Conservation (phyloP, 257 asterid genomes). For the Solanum habrochaites region DNA sequence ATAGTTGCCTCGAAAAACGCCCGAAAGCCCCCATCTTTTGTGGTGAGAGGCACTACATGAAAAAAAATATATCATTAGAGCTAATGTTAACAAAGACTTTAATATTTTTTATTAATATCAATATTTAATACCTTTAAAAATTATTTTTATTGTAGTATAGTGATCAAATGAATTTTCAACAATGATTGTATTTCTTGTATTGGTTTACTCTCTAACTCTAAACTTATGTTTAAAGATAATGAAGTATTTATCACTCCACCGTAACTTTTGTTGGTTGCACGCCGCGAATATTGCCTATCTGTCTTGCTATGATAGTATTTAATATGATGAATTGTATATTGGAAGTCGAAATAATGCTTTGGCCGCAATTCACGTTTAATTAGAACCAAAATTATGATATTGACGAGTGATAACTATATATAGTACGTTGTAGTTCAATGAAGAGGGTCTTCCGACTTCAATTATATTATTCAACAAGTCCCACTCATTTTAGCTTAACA, state of each 20-base stretch:
- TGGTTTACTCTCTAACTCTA: background rate
- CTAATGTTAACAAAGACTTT: too few species aligned
- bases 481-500: background rate
- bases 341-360: background rate
- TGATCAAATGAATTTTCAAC: background rate
- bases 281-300: too few species aligned
- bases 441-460: background rate
- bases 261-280: background rate
- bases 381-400: background rate
- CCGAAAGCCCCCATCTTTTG: background rate
- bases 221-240: background rate
- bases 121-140: too few species aligned
- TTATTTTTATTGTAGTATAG: too few species aligned
- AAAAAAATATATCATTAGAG: too few species aligned
- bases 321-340: background rate
- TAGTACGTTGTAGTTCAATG: background rate
- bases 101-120: too few species aligned
- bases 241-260: background rate
- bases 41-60: background rate
- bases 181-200: background rate
- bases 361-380: background rate
- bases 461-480: background rate
- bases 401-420: background rate
- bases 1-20: background rate
- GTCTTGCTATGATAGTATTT: background rate